Base-by-base conservation (phyloP, 306 rosid species). In the Acacia acuminata region DNA sequence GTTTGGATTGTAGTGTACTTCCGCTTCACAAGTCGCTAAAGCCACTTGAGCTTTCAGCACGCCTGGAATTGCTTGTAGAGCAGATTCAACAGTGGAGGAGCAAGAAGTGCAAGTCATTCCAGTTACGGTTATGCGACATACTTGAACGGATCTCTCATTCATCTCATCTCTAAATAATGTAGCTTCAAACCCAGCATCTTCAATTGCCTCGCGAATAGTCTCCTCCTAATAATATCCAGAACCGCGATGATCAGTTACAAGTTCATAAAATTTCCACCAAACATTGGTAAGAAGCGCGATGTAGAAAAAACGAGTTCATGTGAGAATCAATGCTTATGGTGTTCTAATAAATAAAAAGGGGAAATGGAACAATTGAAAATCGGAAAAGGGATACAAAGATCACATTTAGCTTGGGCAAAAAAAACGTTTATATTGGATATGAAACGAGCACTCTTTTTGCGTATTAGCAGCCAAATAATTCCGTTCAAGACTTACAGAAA, bases 21-120 rank as follows among this genome's bases (percentile, higher is more conserved):
- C 84, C 32, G 97, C 97, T 90, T 93, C 98, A 82, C 90, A 94
- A 0, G 91, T 91, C 27, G 97, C 96, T 22, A 93, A 69, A 68
- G 97, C 98, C 40, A 93, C 97, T 47, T 70, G 90, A 2, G 94
- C 92, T 71, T 83, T 75, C 11, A 88, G 81, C 1, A 94, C 92
- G 20, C 97, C 98, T 7, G 75, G 70, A 68, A 90, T 61, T 25
- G 86, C 71, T 78, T 77, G 81, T 14, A 94, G 80, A 74, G 86
- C 84, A 27, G 94, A 91, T 73, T 94, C 98, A 38, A 94, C 77
- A 1, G 93, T 87, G 27, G 97, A 89, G 67, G 97, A 91, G 68
- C 97, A 94, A 7, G 98, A 87, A 2, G 92, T 94, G 83, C 97
- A 91, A 50, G 97, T 90, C 98, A 94, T 93, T 86, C 94, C 98